Conservation (phyloP, 495 filamentous ascomycete genomes). For the Neurospora cerealis region DNA sequence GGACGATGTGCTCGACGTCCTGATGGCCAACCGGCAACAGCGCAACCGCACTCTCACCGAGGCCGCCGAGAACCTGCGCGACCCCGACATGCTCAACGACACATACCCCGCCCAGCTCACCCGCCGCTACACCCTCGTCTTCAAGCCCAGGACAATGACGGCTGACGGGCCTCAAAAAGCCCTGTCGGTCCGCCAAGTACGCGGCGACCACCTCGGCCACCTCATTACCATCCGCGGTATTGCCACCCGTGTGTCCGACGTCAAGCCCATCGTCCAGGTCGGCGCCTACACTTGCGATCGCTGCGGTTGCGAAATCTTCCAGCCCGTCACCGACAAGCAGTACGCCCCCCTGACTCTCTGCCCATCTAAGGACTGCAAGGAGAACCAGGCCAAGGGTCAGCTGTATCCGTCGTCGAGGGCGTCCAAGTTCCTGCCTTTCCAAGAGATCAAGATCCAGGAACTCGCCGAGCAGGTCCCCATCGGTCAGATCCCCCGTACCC, state of each 20-base stretch:
- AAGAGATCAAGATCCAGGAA: constrained; percentile 97
- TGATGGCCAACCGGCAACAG: constrained; percentile 82
- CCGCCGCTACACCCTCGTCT: constrained; percentile 86
- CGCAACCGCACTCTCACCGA: constrained; percentile 68
- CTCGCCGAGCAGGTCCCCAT: constrained; percentile 97
- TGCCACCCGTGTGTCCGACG: constrained; percentile 88
- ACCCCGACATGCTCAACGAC: constrained; percentile 45
- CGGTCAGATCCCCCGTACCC: constrained; percentile 84
- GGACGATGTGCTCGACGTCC: constrained; percentile 92
- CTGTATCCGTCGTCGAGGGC: constrained; percentile 87
- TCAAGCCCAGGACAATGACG: constrained; percentile 76
- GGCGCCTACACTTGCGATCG: constrained; percentile 96
- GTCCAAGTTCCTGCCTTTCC: constrained; percentile 94
- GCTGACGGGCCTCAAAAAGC: constrained; percentile 69
- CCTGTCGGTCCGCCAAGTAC: constrained; percentile 83
- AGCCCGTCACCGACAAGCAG: constrained; percentile 85
- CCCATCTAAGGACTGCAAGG: constrained; percentile 75
- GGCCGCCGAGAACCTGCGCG: constrained; percentile 56
- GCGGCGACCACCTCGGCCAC: constrained; percentile 82
- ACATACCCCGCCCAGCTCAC: constrained; percentile 89
- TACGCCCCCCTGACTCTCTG: constrained; percentile 79
- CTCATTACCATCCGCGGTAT: constrained; percentile 94
- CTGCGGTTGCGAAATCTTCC: constrained; percentile 95
- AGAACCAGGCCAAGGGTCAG: constrained; percentile 86
- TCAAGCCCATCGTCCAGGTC: constrained; percentile 93